Percentiles rank a stretch among this genome's conserved stretches.
phyloP scores from a whole-genome alignment of 441 rosid species.

The Populus hybrid region DNA sequence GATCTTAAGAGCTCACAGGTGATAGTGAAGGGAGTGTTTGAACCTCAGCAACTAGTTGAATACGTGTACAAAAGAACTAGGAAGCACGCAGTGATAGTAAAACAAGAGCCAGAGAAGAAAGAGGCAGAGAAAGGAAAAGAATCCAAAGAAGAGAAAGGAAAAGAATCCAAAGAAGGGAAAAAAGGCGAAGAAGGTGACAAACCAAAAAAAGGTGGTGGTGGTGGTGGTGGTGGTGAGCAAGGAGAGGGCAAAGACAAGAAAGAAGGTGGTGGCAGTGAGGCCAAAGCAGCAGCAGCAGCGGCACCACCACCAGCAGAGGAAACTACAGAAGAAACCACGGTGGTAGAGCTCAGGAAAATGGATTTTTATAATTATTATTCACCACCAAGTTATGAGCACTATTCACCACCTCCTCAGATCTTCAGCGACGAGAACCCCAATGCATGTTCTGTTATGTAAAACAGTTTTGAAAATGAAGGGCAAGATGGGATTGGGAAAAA shows the following conservation, averaged over 20 bases:
- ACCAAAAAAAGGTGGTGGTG: constrained; percentile 28
- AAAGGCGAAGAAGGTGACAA: constrained; percentile 31
- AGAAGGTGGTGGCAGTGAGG: constrained; percentile 10
- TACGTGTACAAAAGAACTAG: constrained; percentile 67
- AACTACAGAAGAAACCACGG: constrained; percentile 37
- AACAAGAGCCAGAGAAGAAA: constrained; percentile 57
- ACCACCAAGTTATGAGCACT: constrained; percentile 41
- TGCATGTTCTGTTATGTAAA: constrained; percentile 86
- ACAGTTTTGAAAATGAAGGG: constrained; percentile 20
- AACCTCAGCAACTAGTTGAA: constrained; percentile 59
- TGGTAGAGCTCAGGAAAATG: constrained; percentile 53
- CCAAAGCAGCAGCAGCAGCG: constrained; percentile 10
- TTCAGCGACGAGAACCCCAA: constrained; percentile 62
- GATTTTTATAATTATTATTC: constrained; percentile 44
- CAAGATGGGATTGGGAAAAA: constrained; percentile 18
- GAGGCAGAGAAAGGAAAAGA: constrained; percentile 40
- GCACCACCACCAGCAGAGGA: constrained; percentile 11
- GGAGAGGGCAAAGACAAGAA: constrained; percentile 24
- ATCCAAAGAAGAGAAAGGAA: constrained; percentile 26
- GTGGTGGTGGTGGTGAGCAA: constrained; percentile 22
- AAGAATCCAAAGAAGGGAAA: background rate
- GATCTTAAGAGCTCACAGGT: constrained; percentile 83
- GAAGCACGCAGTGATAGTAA: constrained; percentile 67
- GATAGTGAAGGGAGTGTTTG: constrained; percentile 71
- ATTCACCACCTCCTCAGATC: constrained; percentile 47